Percentiles rank a stretch among this genome's conserved stretches.
Evolutionary conservation across 805 yeast species (phyloP).

Genomic region (Teunomyces gatunensis): DNA sequence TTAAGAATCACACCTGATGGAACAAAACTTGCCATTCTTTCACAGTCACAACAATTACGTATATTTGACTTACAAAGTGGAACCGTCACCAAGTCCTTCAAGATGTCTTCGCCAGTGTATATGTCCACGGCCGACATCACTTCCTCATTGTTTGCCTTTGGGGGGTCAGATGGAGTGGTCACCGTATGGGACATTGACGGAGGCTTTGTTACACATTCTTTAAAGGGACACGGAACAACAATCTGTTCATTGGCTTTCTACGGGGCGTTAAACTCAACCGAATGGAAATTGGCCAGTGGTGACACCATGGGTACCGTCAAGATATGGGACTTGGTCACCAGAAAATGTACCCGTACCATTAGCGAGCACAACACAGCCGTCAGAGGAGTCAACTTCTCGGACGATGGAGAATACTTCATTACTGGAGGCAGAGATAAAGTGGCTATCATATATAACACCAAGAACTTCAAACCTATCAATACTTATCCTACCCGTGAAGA

Average conservation of each 20-base stretch:
- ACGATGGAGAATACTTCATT: conserved; percentile 53
- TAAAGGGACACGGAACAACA: conserved; percentile 92
- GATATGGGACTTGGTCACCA: conserved; percentile 66
- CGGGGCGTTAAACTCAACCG: conserved; percentile 63
- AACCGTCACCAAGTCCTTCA: conserved; percentile 47
- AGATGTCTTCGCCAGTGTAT: conserved; percentile 76
- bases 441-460: conserved; percentile 55
- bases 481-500: conserved; percentile 75
- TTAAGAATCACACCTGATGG: conserved; percentile 79
- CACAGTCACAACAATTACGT: conserved; percentile 80
- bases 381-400: conserved; percentile 71
- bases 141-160: conserved; percentile 84
- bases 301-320: conserved; percentile 57
- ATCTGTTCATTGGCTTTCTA: conserved; percentile 70
- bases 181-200: conserved; percentile 91
- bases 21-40: conserved; percentile 60
- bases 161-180: conserved; percentile 91
- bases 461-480: conserved; percentile 46
- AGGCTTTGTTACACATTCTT: conserved; percentile 81
- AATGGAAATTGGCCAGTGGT: conserved; percentile 79
- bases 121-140: conserved; percentile 76
- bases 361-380: conserved; percentile 83
- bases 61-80: conserved; percentile 51
- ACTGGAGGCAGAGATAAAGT: conserved; percentile 91
- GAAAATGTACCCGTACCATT: conserved; percentile 62